phyloP scores from a whole-genome alignment of 192 early-diverging fungal genomes.

The Mortierella alpina region DNA sequence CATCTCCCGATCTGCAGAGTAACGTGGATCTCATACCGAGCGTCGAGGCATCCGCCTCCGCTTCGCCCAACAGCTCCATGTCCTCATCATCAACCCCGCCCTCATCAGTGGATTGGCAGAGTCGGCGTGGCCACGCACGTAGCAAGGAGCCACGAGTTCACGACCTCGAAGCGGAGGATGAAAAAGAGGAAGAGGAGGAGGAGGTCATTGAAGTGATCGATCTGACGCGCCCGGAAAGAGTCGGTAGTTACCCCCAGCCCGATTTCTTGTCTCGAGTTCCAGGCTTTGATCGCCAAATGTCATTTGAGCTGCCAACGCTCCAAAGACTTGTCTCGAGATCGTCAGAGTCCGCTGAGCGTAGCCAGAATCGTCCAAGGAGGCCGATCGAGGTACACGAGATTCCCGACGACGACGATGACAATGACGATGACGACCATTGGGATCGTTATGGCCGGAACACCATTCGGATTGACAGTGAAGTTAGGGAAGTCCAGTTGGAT shows the following conservation, averaged over 20 bases:
- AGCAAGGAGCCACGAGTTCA: too few relatives aligned
- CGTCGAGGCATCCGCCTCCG: too few relatives aligned
- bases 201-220: constrained; percentile 31
- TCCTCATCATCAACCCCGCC: too few relatives aligned
- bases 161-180: too few relatives aligned
- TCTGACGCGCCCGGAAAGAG: constrained; percentile 18
- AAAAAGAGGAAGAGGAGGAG: constrained; percentile 5
- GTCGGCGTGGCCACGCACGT: too few relatives aligned
- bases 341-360: constrained; percentile 25
- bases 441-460: constrained; percentile 38
- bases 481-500: constrained; percentile 36
- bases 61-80: too few relatives aligned
- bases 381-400: constrained; percentile 25
- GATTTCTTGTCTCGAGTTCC: constrained; percentile 34
- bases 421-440: constrained; percentile 4
- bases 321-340: constrained; percentile 33
- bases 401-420: constrained; percentile 31
- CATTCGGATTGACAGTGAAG: constrained; percentile 35
- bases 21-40: too few relatives aligned
- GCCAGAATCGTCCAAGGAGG: constrained; percentile 11
- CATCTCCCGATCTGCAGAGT: too few relatives aligned
- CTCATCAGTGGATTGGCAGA: too few relatives aligned
- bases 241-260: constrained; percentile 12
- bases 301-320: constrained; percentile 25
- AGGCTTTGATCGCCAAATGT: constrained; percentile 16